Percentiles rank a stretch among this genome's conserved stretches.
Conservation (phyloP, 129 eudicot genomes). For the Chrysanthemum lavandulifolium region DNA sequence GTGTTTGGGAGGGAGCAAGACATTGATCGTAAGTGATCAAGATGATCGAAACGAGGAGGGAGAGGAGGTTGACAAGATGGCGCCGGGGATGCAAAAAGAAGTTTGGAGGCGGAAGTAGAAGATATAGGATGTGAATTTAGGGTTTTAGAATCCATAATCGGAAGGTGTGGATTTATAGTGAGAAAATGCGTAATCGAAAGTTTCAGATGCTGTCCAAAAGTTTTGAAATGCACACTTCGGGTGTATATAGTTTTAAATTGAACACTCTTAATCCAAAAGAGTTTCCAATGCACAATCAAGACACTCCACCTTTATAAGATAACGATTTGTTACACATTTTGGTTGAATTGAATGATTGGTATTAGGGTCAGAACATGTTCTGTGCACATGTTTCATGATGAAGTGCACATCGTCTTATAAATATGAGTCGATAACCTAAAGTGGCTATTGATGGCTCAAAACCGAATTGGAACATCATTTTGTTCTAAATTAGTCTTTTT, state of each 20-base stretch:
- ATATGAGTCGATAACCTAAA: not conserved
- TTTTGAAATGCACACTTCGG: not conserved
- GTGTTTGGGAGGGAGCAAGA: not conserved
- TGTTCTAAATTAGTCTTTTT: not conserved
- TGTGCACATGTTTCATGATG: not conserved
- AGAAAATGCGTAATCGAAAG: not conserved
- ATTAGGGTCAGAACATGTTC: not conserved
- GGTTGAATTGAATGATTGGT: not conserved
- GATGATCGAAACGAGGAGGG: conserved; percentile 30
- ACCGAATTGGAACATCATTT: not conserved
- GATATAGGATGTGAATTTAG: conserved; percentile 22
- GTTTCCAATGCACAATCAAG: not conserved
- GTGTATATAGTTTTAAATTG: not conserved
- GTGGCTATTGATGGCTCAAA: conserved; percentile 3
- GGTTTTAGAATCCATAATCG: conserved; percentile 10
- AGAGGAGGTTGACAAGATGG: conserved; percentile 11
- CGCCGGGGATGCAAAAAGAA: not conserved
- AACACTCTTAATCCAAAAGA: not conserved
- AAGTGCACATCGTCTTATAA: not conserved
- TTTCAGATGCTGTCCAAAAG: not conserved
- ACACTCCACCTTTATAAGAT: not conserved
- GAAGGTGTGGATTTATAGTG: conserved; percentile 6
- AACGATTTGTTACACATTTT: too few species aligned
- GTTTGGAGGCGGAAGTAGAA: not conserved
- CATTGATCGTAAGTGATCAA: conserved; percentile 31